Base-by-base conservation (phyloP, 148 eudicot genomes). In the Pharnaceum exiguum region DNA sequence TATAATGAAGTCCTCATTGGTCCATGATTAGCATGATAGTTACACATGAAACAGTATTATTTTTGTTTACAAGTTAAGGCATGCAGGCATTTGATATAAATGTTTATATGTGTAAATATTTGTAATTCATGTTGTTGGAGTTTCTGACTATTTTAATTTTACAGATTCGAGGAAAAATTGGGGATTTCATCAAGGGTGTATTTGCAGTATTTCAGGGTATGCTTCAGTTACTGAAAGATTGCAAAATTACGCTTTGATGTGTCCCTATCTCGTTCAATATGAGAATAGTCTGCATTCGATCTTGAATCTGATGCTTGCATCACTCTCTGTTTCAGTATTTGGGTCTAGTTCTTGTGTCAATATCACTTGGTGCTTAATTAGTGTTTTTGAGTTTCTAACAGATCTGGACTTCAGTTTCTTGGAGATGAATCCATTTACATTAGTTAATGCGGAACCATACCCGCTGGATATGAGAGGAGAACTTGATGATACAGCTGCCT, bases 381-480 rank as follows among this genome's bases (percentile, higher is more conserved):
- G 6, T 5, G 27, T 22, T 10, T 27, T 29, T 46, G 6, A 26
- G 19, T 53, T 42, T 44, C 29, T 23, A 27, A 0, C 69, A 85
- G 87, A 85, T 71, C 75, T 85, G 27, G 87, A 85, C 72, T 85
- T 85, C 61, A 82, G 78, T 51, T 85, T 85, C 68, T 53, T 82
- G 55, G 93, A 82, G 78, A 81, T 85, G 91, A 85, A 85, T 61
- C 87, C 91, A n/a, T 81, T 85, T 71, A 79, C 87, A 7, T 70
- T 85, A 55, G 85, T 82, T 36, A 62, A 77, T 59, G 85, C 87
- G 59, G 77, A 82, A 71, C 87, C 93, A 13, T 79, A 65, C 67
- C 85, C 87, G 25, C 59, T 82, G 68, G 93, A 85, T 63, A 85
- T 82, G 93, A 77, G 93, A 46, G 87, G 93, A 21, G 93, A 82